A percentile compares a stretch with the other conserved stretches of the same genome.
Conservation (phyloP, 1,284 basidiomycete species). For the Cutaneotrichosporon dermatis region DNA sequence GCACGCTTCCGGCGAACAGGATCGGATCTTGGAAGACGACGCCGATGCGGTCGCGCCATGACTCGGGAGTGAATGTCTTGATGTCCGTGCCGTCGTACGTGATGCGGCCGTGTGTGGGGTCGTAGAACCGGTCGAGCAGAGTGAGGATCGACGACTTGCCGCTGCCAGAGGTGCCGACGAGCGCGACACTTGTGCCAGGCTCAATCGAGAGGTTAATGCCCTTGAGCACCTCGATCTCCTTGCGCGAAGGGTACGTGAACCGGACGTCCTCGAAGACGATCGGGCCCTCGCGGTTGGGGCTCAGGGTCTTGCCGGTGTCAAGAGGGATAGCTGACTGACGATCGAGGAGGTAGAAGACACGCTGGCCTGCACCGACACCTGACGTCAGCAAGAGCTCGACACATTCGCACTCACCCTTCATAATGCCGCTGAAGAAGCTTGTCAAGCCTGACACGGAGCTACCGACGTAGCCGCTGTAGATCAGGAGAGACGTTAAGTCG, state of each 20-base stretch:
- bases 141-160: conserved; percentile 90
- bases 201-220: conserved; percentile 71
- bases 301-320: conserved; percentile 58
- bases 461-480: conserved; percentile 75
- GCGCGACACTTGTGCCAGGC: conserved; percentile 80
- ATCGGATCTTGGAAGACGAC: conserved; percentile 70
- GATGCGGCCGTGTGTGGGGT: conserved; percentile 74
- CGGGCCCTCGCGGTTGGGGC: conserved; percentile 58
- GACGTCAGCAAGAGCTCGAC: neutral
- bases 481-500: conserved; percentile 80
- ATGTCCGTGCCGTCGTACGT: conserved; percentile 87
- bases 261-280: conserved; percentile 73
- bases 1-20: conserved; percentile 71
- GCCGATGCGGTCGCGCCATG: conserved; percentile 81
- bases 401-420: conserved; percentile 28
- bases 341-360: conserved; percentile 90
- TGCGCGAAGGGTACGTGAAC: conserved; percentile 83
- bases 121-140: conserved; percentile 86
- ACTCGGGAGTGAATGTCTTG: conserved; percentile 70
- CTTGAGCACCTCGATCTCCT: conserved; percentile 70
- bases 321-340: conserved; percentile 67
- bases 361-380: conserved; percentile 76
- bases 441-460: conserved; percentile 50
- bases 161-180: conserved; percentile 86
- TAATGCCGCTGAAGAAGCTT: conserved; percentile 50